Evolutionary conservation across 495 filamentous ascomycete species (phyloP), one percentile per base, ranked within the genome.

Genomic region (Penicillium paradoxum): DNA sequence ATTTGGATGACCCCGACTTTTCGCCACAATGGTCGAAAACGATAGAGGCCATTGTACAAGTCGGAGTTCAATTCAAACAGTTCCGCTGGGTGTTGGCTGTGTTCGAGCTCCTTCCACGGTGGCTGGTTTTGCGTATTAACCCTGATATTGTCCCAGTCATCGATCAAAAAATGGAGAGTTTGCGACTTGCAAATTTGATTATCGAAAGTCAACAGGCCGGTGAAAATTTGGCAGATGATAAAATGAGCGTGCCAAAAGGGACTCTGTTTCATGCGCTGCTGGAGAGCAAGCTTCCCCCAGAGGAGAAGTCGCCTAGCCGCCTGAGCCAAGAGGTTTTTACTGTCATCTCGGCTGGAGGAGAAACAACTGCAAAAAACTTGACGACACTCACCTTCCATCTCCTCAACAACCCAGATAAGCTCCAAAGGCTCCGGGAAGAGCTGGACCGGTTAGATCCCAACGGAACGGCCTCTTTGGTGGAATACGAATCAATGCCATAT

Each of bases 181-280:
- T 60, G 18, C 44, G 46, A 6, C 18, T 55, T n/a, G 49, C 40
- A 6, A 57, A 60, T 47, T 56, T 33, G 49, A 39, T 45, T 36
- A 65, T 45, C 47, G 56, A 22, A n/a, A 52, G 53, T 9, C 33
- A 56, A 15, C 33, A 22, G 0, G 2, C 36, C 15, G 43, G 33
- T 8, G 17, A 18, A 0, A 41, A 17, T 7, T 21, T 30, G 4
- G 18, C 27, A 6, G 24, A 47, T 10, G 19, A 36, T 4, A 41
- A 55, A n/a, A 10, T 14, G 1, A 21, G 5, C 14, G 36, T 56
- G 14, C 53, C 52, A 6, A 51, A 51, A 25, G 48, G 37, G 9
- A 79, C 74, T 3, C 60, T 80, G 27, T 78, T 79, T 49, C 65
- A 72, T 39, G 68, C 69, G 13, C 43, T 80, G 4, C 42, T 78